Conservation (phyloP, 169 alveolate genomes). For the Plasmodium gaboni region DNA sequence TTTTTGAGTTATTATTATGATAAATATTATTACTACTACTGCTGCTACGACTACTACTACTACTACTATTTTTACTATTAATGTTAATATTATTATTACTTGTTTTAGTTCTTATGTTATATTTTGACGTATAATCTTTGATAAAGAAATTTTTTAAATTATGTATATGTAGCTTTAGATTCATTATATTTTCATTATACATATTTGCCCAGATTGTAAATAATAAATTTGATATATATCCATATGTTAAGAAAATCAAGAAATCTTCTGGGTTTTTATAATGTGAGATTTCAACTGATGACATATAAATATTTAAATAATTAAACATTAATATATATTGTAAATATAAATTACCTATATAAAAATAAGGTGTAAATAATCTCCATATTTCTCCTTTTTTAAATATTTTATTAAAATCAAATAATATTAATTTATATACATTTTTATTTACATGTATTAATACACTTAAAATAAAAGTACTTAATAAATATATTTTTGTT, state of each 20-base stretch:
- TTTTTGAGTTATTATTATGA: not conserved
- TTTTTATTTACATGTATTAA: constrained; percentile 58
- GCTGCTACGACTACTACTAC: too few species aligned
- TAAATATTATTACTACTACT: too few species aligned
- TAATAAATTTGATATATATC: constrained; percentile 71
- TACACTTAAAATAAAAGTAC: constrained; percentile 43
- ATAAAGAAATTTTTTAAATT: constrained; percentile 12
- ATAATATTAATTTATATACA: constrained; percentile 74
- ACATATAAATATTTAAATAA: constrained; percentile 81
- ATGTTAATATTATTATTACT: not conserved
- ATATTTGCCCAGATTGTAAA: constrained; percentile 78
- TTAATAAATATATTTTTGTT: constrained; percentile 50
- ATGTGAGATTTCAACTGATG: constrained; percentile 83
- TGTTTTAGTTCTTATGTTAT: not conserved
- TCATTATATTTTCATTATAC: constrained; percentile 61
- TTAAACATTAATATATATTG: constrained; percentile 81
- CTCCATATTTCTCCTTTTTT: constrained; percentile 84
- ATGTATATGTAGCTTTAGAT: constrained; percentile 32
- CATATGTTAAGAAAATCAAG: constrained; percentile 80
- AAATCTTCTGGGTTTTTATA: constrained; percentile 83
- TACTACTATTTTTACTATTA: too few species aligned
- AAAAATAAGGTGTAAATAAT: constrained; percentile 82
- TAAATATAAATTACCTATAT: constrained; percentile 84
- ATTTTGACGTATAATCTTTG: not conserved
- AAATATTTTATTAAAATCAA: constrained; percentile 72